These are phyloP conservation scores for Bryoerythrophyllum caledonicum DNA, from an alignment of 225 moss, liverwort and hornwort species.

Conservation along the genomic window DNA sequence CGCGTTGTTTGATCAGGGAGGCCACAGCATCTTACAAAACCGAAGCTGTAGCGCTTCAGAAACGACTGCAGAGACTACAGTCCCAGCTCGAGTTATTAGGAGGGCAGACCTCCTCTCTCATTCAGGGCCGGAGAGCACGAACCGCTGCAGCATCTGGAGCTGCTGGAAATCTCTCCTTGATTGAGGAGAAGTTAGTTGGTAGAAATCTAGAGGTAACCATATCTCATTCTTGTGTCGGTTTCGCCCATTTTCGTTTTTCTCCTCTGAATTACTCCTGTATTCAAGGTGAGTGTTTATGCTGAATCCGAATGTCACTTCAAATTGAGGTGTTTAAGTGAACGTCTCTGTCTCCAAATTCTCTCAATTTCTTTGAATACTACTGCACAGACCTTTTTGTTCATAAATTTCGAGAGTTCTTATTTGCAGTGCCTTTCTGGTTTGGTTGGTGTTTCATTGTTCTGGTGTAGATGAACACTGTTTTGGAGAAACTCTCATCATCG, in stretches of 20 bases:
- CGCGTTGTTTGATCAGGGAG: slow-evolving; percentile 47
- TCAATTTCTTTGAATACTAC: not conserved
- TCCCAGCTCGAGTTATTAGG: slow-evolving; percentile 80
- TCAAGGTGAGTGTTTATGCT: not conserved
- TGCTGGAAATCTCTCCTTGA: slow-evolving; percentile 72
- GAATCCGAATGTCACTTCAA: not conserved
- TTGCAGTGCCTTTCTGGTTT: slow-evolving; percentile 13
- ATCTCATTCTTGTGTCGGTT: not conserved
- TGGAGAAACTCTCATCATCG: slow-evolving; percentile 87
- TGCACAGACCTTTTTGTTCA: not conserved
- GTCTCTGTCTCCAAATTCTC: not conserved
- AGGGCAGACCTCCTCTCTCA: slow-evolving; percentile 73
- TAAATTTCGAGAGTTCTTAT: not conserved
- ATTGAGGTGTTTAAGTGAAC: not conserved
- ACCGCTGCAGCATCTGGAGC: slow-evolving; percentile 71
- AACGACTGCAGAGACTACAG: slow-evolving; percentile 78
- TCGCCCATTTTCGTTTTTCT: not conserved
- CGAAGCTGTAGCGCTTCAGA: slow-evolving; percentile 81
- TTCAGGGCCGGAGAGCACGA: slow-evolving; percentile 86
- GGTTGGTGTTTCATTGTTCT: slow-evolving; percentile 4
- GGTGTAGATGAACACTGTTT: slow-evolving; percentile 70
- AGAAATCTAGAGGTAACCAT: slow-evolving; percentile 77
- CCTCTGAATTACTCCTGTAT: not conserved
- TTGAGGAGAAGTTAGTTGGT: slow-evolving; percentile 82
- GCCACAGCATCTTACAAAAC: slow-evolving; percentile 70